Conservation (phyloP, 1,284 basidiomycete genomes). For the Trametes pubescens region DNA sequence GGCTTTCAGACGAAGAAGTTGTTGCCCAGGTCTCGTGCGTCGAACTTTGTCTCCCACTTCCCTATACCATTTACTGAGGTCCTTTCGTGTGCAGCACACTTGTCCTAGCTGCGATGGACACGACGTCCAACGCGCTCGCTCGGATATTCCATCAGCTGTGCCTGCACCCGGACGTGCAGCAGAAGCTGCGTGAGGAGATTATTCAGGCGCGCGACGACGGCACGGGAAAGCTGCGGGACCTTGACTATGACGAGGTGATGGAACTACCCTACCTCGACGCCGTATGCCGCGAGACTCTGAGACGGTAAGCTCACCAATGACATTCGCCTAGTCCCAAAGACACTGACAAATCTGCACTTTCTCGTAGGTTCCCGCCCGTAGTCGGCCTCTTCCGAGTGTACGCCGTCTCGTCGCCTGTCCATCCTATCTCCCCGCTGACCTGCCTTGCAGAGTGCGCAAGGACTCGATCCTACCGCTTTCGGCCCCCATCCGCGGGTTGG, state of each 20-base stretch:
- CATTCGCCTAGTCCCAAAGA: background rate
- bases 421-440: background rate
- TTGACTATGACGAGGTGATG: conserved; percentile 28
- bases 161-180: conserved; percentile 15
- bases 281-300: conserved; percentile 31
- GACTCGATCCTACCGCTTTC: conserved; percentile 36
- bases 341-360: background rate
- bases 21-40: conserved; percentile 38
- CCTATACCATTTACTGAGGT: background rate
- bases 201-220: conserved; percentile 19
- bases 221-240: conserved; percentile 12
- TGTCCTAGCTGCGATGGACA: conserved; percentile 28
- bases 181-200: conserved; percentile 29
- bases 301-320: conserved; percentile 19
- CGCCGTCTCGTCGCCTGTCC: conserved; percentile 7
- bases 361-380: conserved; percentile 5
- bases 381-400: conserved; percentile 3
- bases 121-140: conserved; percentile 32
- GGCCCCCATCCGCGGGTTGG: conserved; percentile 31
- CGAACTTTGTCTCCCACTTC: background rate
- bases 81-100: conserved; percentile 13
- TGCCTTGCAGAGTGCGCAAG: conserved; percentile 23
- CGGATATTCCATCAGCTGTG: conserved; percentile 27
- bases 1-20: conserved; percentile 36
- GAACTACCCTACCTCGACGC: conserved; percentile 34